Evolutionary conservation across 2,329 filamentous ascomycete species (phyloP), one percentile per base, ranked within the genome.

Genomic region (Bipolaris bicolor): DNA sequence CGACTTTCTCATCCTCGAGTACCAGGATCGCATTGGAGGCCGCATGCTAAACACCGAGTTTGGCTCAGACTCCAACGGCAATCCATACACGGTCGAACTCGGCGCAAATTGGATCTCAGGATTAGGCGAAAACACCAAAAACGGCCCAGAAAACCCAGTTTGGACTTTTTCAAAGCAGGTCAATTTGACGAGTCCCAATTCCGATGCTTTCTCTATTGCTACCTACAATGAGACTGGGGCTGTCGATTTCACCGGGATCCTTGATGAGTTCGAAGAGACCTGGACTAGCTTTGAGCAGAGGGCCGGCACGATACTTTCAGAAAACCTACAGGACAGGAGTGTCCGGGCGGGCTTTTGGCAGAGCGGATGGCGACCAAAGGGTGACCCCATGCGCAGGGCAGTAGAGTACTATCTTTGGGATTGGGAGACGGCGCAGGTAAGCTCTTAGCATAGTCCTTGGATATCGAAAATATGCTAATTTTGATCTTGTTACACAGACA

Each of bases 21-120:
- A 86, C 58, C 86, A 86, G 11, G 78, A 83, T 57, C 80, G 83
- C 11, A 83, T 90, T 56, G 88, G 88, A 1, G 88, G 88, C 1
- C 82, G 88, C 5, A 81, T 87, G 37, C 75, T 76, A n/a, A 82
- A 88, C 58, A 81, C 81, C 0, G 76, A 78, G 0, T 89, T 89
- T 64, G 86, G 87, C 4, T 74, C 78, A 15, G 76, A 80, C 22
- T 34, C 73, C 0, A 76, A 83, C 34, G 85, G 85, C 81, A 57
- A 60, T 11, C 62, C 84, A 0, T 87, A 86, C 57, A 80, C 78
- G 0, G 78, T 90, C 9, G 88, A 90, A 69, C 75, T 88, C 0
- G 88, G 88, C 2, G 88, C 88, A 6, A 90, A 90, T 60, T 90
- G 88, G 88, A 80, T 81, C 80, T 29, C 80, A 78, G 77, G 81